Evolutionary conservation across 169 alveolate genomes (phyloP), one percentile per base, ranked within the genome.

Genomic region (Plasmodium vivax): DNA sequence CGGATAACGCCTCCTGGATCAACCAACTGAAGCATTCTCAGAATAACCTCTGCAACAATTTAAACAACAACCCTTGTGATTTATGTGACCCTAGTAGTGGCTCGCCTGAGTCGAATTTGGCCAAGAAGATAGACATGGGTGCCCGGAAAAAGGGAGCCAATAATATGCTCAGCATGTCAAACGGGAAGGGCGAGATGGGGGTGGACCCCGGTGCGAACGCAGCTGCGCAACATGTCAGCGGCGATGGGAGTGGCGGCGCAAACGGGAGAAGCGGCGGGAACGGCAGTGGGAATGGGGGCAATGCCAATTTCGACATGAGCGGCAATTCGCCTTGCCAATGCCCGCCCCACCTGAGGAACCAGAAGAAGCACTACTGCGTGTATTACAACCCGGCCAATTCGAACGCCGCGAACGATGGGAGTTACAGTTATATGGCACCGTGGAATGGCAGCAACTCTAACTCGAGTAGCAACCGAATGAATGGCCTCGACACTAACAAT

Each of bases 11-110:
- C 16, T 36, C 92, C 10, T 90, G 94, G 94, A 80, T 90, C 27
- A 90, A 90, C 74, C 94, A 90, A 47, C 3, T 90, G n/a, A 90
- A 87, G 27, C 94, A 90, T 19, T 56, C 90, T 0, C 85, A 88
- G n/a, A 79, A 80, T 47, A 79, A 79, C 23, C 51, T 90, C 6
- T 80, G 83, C 45, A 90, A 82, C 75, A 85, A 77, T 77, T 32
- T 85, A 56, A 85, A 68, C 23, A 81, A 34, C 45, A 74, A 80
- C 32, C 91, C 68, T 16, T 68, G 94, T 62, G 94, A 90, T 43
- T 56, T 82, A 82, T 90, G 92, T 51, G 62, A 90, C 71, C 12
- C 91, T 5, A 72, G 45, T 8, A 77, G 36, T 45, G 1, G 51
- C 19, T 75, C 93, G 1, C 92, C 94, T 14, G 84, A 90, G 1